These are phyloP conservation scores for Xylariaceae sp. DNA, from an alignment of 2,329 filamentous ascomycete genomes.

Conservation along the genomic window DNA sequence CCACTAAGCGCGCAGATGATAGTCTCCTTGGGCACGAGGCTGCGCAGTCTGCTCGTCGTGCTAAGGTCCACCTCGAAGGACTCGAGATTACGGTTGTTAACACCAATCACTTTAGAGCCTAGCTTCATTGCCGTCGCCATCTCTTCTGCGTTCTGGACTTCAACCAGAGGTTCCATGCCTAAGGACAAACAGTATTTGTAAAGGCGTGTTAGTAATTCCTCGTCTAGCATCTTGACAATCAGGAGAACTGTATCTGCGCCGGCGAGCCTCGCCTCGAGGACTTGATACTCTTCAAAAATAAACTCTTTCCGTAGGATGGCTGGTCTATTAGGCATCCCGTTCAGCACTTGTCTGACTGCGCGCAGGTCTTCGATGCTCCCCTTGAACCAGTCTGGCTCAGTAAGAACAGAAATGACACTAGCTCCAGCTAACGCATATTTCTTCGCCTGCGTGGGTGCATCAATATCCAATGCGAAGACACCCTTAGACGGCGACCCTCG, in stretches of 20 bases:
- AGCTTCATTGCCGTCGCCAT: constrained; percentile 87
- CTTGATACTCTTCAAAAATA: constrained; percentile 97
- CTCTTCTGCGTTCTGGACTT: constrained; percentile 93
- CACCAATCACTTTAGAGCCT: constrained; percentile 89
- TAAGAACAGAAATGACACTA: constrained; percentile 97
- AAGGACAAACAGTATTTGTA: constrained; percentile 89
- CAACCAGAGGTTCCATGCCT: constrained; percentile 96
- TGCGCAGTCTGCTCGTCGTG: constrained; percentile 87
- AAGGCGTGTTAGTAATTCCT: constrained; percentile 72
- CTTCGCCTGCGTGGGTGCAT: constrained; percentile 86
- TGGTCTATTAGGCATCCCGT: constrained; percentile 89
- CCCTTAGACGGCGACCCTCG: constrained; percentile 96
- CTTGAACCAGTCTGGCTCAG: constrained; percentile 99
- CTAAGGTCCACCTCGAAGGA: constrained; percentile 96
- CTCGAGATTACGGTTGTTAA: constrained; percentile 96
- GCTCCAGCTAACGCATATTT: constrained; percentile 93
- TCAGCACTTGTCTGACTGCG: constrained; percentile 84
- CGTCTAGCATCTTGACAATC: constrained; percentile 97
- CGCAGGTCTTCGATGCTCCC: constrained; percentile 93
- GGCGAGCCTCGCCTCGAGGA: constrained; percentile 88
- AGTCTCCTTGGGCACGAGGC: constrained; percentile 82
- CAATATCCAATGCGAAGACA: constrained; percentile 85
- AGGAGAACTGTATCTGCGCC: constrained; percentile 93
- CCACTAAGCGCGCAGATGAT: constrained; percentile 94
- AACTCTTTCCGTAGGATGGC: constrained; percentile 96